Evolutionary conservation across 2,329 filamentous ascomycete species (phyloP), one percentile per base, ranked within the genome.

Genomic region (Dothidotthia symphoricarpi): DNA sequence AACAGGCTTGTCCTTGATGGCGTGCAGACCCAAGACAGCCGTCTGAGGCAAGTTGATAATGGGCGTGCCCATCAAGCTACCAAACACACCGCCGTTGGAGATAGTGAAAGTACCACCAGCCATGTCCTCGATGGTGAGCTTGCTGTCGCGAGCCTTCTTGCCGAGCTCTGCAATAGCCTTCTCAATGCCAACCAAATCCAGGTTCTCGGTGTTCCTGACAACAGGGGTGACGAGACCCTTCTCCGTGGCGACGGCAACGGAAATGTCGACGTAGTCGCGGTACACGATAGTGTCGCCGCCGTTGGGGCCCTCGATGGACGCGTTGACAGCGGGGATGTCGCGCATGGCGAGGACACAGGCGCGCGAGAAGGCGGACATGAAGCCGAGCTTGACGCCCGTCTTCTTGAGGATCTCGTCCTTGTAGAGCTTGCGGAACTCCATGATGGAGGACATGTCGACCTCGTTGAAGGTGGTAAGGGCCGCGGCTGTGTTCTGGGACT

Each of bases 111-210:
- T 96, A 50, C 93, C 93, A 44, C 93, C 93, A 44, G 93, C 93
- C 89, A 98, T 96, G 66, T 98, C 93, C 73, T 98, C 93, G 58
- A 98, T 96, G 2, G 93, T 97, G 52, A 98, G 80, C 74, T 97
- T 97, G 69, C 86, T 85, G 64, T 96, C 90, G 48, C 93, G 87
- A 49, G 93, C 93, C 87, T 97, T 98, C 76, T 90, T 93, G 64
- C 93, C 93, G 57, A 98, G 78, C 24, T 95, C 88, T 10, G 91
- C 88, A 68, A 98, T 98, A 10, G 85, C 73, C 70, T 85, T 84
- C 72, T 98, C 93, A 58, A 97, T 95, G 31, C 77, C 82, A 46
- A 98, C 74, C 69, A 98, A 77, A 61, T 95, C 88, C 78, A 96
- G 76, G 13, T 78, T 76, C 73, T 98, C 93, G 3, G 85, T 85